Percentiles rank a stretch among this genome's conserved stretches.
Evolutionary conservation across 139 green algal species (phyloP).

Genomic region (Chlorella sorokiniana): DNA sequence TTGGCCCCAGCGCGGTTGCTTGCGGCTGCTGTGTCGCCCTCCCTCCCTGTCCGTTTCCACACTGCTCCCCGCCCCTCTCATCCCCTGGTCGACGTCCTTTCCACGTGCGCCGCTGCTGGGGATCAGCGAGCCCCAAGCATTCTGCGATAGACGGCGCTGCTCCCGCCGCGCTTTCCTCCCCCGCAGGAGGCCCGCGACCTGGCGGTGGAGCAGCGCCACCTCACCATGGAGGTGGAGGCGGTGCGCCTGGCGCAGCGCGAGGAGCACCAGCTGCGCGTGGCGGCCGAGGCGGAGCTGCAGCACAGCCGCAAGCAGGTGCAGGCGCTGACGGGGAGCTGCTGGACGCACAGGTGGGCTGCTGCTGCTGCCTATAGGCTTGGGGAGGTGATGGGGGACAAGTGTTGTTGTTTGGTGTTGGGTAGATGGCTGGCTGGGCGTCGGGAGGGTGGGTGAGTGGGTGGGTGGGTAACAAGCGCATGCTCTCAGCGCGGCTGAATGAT

Average conservation of each 20-base stretch:
- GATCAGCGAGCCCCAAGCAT: too few relatives aligned
- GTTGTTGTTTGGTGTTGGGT: neutral
- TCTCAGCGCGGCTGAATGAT: too few relatives aligned
- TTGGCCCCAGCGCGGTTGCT: neutral
- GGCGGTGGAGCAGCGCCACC: neutral
- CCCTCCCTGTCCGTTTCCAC: neutral
- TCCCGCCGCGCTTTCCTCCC: neutral
- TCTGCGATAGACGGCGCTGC: too few relatives aligned
- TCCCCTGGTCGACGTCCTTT: too few relatives aligned
- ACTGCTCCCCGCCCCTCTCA: neutral
- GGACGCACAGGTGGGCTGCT: slow-evolving; percentile 19
- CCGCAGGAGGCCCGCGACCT: neutral
- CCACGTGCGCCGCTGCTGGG: too few relatives aligned
- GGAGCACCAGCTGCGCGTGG: slow-evolving; percentile 5
- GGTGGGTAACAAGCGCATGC: too few relatives aligned
- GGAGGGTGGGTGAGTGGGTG: too few relatives aligned
- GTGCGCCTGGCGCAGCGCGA: slow-evolving; percentile 2
- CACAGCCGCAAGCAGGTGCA: neutral
- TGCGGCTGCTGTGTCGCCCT: neutral
- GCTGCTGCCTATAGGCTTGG: too few relatives aligned
- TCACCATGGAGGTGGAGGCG: neutral
- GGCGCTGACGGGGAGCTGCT: slow-evolving; percentile 1
- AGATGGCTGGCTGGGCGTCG: neutral
- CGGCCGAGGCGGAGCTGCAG: neutral
- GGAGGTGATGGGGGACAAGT: too few relatives aligned